phyloP scores from a whole-genome alignment of 2,329 filamentous ascomycete genomes.

The Bipolaris oryzae region DNA sequence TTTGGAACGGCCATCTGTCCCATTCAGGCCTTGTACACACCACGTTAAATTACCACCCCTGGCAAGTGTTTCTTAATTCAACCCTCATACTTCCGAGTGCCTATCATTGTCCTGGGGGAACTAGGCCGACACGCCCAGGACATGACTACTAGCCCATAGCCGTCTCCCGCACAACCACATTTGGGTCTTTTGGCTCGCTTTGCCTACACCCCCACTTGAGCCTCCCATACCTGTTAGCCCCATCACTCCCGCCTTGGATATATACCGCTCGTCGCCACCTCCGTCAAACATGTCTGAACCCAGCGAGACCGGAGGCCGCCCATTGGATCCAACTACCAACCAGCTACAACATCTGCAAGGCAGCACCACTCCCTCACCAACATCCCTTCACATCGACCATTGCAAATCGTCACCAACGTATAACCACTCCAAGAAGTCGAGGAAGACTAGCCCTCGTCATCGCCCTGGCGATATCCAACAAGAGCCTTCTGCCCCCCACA shows the following conservation, averaged over 20 bases:
- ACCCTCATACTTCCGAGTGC: conserved; percentile 35
- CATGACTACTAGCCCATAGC: conserved; percentile 41
- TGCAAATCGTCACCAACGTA: conserved; percentile 35
- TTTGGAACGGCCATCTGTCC: conserved; percentile 44
- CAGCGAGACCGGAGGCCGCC: conserved; percentile 42
- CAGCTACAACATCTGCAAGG: conserved; percentile 31
- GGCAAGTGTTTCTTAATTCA: conserved; percentile 39
- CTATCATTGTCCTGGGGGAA: conserved; percentile 37
- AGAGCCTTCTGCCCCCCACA: conserved; percentile 30
- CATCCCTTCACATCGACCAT: conserved; percentile 26
- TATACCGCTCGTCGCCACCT: conserved; percentile 40
- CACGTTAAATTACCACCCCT: conserved; percentile 33
- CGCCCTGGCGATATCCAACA: conserved; percentile 34
- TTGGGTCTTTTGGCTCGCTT: conserved; percentile 37
- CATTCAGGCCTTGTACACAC: conserved; percentile 33
- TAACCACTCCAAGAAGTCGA: conserved; percentile 31
- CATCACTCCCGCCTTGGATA: conserved; percentile 34
- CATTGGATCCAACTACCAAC: conserved; percentile 33
- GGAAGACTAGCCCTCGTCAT: conserved; percentile 34
- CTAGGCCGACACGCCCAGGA: conserved; percentile 36
- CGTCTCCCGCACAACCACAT: conserved; percentile 42
- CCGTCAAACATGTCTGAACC: conserved; percentile 41
- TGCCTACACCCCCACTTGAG: conserved; percentile 39
- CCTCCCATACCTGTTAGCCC: conserved; percentile 41
- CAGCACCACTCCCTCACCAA: conserved; percentile 21